Evolutionary conservation across 2,329 filamentous ascomycete genomes (phyloP), one percentile per base, ranked within the genome.

Genomic region (Ambrosiella cleistominuta): DNA sequence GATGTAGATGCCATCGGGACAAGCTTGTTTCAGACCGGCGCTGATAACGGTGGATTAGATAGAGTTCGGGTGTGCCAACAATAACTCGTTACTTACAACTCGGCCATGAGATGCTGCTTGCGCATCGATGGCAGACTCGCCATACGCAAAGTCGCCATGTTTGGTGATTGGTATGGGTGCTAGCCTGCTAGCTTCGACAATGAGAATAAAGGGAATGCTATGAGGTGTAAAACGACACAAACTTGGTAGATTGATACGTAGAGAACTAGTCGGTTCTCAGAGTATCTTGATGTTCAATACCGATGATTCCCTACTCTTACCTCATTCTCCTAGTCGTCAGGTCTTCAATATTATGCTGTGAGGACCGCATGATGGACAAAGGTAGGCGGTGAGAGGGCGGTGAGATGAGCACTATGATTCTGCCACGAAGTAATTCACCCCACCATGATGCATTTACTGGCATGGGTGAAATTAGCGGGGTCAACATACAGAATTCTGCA

Each of bases 1-100:
- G 70, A 96, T 80, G 70, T 93, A 96, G 62, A 96, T 77, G 57
- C 93, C 91, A 59, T 88, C 81, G 1, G 90, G 90, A 68, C 86
- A 89, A 60, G 84, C 82, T 71, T 87, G 80, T 69, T 86, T 89
- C 64, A 95, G 76, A 61, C 86, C 86, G 61, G 86, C 79, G 70
- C 88, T 95, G 70, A 35, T 56, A 49, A 57, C 42, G 51, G 27
- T 56, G 15, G 19, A 17, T 54, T 53, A 44, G 49, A 15, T 52
- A 15, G 52, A n/a, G 2, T n/a, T 44, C n/a, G n/a, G 9, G 3
- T 12, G 13, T 15, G 17, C 1, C 35, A 51, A 42, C n/a, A 13
- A 6, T 49, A n/a, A 38, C 19, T 38, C n/a, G n/a, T 36, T 52
- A 47, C 49, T 51, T 74, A 93, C 87, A 91, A 93, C 72, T 93